Percentiles rank a stretch among this genome's conserved stretches.
Conservation (phyloP, 352 stramenopile genomes). For the Phytophthora sansomeana region DNA sequence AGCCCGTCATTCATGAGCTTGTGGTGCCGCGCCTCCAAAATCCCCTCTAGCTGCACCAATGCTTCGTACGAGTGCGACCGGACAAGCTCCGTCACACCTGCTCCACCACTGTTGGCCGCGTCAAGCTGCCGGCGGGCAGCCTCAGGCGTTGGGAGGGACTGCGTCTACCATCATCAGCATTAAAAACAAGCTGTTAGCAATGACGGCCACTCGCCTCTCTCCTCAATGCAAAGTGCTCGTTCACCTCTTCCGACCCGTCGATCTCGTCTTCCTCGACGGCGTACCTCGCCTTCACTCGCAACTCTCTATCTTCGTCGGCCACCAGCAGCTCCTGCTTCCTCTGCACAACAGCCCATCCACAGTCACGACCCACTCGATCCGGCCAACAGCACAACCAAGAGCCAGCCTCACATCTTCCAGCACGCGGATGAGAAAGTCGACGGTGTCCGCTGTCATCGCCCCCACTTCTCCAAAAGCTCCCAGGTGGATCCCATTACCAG, state of each 20-base stretch:
- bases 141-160: neutral
- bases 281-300: constrained; percentile 8
- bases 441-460: constrained; percentile 65
- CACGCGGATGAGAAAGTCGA: constrained; percentile 73
- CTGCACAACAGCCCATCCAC: constrained; percentile 16
- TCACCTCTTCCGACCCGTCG: constrained; percentile 15
- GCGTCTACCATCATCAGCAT: neutral
- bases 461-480: constrained; percentile 55
- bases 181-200: constrained; percentile 8
- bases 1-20: constrained; percentile 69
- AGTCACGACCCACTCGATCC: neutral
- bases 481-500: constrained; percentile 25
- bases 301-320: constrained; percentile 9
- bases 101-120: constrained; percentile 2
- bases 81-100: constrained; percentile 26
- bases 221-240: neutral
- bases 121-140: constrained; percentile 18
- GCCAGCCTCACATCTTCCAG: constrained; percentile 60
- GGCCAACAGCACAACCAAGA: neutral
- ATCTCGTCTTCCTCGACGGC: neutral
- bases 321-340: constrained; percentile 54
- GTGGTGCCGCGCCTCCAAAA: constrained; percentile 76
- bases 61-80: constrained; percentile 79
- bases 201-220: neutral
- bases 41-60: constrained; percentile 74